Base-by-base conservation (phyloP, 169 alveolate species). In the Cyclospora cayetanensis region DNA sequence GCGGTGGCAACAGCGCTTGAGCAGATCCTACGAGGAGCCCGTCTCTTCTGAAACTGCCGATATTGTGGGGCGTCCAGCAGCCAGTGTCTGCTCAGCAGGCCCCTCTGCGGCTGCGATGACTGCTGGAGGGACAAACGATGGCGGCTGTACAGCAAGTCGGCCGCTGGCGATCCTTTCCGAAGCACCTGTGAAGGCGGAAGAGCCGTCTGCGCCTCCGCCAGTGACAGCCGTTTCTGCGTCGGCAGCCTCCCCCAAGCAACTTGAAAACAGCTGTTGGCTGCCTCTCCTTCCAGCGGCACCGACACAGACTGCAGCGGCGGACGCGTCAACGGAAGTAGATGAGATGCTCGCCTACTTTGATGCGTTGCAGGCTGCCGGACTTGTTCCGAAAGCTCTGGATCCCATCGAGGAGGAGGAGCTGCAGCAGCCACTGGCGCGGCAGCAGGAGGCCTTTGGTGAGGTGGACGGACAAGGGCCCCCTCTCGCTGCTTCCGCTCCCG, bases 271-370 rank as follows among this genome's bases (percentile, higher is more conserved):
- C 60, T 11, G 15, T 15, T 46, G 60, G 60, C n/a, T 7, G 60
- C 60, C 60, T 7, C 15, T 46, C n/a, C n/a, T 15, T 7, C 60
- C 60, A 46, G 60, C 15, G 60, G 7, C 70, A 15, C 31, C 70
- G 9, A 29, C 15, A 11, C 29, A 4, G n/a, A 22, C 34, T 15
- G 70, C 70, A 55, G 70, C 70, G n/a, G 70, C 15, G 27, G 70
- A 55, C 31, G 82, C 55, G 15, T 46, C 52, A 4, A 70, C 82
- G 1, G 82, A 70, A 70, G 82, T 70, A 27, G 82, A 70, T 70
- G 82, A 70, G 52, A 70, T 70, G 82, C 82, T 70, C 31, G 82
- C 82, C 5, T 70, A 70, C 52, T 70, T 70, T 15, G 82, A 70
- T 37, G 82, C 82, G 53, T 29, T 70, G 52, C 82, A 70, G 52